A percentile compares a stretch with the other conserved stretches of the same genome.
Evolutionary conservation across 352 stramenopile species (phyloP).

Genomic region (Saprolegnia diclina): DNA sequence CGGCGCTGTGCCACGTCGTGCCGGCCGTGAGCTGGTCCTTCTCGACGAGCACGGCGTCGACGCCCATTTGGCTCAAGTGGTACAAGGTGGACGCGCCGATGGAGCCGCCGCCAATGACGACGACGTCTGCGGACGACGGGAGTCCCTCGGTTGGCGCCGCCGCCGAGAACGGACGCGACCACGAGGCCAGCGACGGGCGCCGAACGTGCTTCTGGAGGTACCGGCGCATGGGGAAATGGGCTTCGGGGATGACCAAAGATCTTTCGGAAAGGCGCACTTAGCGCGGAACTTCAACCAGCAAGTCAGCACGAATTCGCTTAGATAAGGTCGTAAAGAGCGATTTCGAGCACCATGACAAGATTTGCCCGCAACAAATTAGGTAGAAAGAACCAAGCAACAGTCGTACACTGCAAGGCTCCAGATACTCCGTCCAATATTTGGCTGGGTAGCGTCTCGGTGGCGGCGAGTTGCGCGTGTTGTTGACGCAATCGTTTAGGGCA

Average conservation of each 20-base stretch:
- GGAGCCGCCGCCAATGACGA: slow-evolving; percentile 31
- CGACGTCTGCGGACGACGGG: slow-evolving; percentile 28
- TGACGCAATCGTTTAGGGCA: too few relatives aligned
- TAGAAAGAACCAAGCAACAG: too few relatives aligned
- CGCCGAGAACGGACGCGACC: not conserved
- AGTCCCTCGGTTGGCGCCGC: slow-evolving; percentile 15
- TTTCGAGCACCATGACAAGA: too few relatives aligned
- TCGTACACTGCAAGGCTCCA: too few relatives aligned
- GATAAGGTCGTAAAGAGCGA: too few relatives aligned
- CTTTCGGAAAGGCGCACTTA: slow-evolving; percentile 14
- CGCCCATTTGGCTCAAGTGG: slow-evolving; percentile 28
- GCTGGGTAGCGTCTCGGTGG: too few relatives aligned
- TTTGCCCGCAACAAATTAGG: too few relatives aligned
- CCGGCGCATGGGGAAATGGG: not conserved
- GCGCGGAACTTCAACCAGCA: slow-evolving; percentile 12
- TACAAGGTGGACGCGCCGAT: slow-evolving; percentile 32
- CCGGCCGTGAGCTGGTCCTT: slow-evolving; percentile 24
- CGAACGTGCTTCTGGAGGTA: slow-evolving; percentile 3
- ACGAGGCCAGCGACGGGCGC: not conserved
- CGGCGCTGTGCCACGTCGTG: slow-evolving; percentile 34
- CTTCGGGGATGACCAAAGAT: not conserved
- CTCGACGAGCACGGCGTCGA: slow-evolving; percentile 29
- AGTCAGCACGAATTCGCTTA: too few relatives aligned
- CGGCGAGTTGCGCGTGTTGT: too few relatives aligned
- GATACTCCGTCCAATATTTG: too few relatives aligned